Percentiles rank a stretch among this genome's conserved stretches.
Conservation (phyloP, 371 early-diverging fungal genomes). For the Mortierella sp. region DNA sequence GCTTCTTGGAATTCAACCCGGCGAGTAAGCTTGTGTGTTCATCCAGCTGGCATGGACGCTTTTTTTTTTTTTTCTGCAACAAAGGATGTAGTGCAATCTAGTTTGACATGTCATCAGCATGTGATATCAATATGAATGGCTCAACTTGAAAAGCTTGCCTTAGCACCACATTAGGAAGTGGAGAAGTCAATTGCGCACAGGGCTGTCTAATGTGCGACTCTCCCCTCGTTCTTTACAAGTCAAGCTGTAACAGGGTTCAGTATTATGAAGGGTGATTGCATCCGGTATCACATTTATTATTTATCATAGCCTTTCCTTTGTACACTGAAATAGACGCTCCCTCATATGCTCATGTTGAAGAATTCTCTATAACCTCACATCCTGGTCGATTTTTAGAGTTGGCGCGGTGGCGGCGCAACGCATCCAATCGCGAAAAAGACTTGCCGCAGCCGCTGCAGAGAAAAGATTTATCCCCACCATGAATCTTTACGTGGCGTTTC, state of each 20-base stretch:
- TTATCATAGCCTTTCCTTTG: not conserved
- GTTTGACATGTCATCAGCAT: too few species aligned
- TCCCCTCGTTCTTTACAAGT: too few species aligned
- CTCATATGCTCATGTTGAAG: not conserved
- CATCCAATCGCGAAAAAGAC: conserved; percentile 71
- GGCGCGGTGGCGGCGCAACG: conserved; percentile 56
- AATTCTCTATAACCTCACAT: conserved; percentile 17
- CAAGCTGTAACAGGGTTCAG: not conserved
- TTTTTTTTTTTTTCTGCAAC: too few species aligned
- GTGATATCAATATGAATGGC: too few species aligned
- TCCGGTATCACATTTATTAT: not conserved
- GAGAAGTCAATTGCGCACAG: too few species aligned
- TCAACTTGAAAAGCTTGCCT: too few species aligned
- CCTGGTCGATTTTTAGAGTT: conserved; percentile 52
- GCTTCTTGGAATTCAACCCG: not conserved
- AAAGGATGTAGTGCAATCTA: too few species aligned
- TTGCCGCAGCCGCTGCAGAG: conserved; percentile 86
- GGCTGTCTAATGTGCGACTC: too few species aligned
- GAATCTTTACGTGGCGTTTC: conserved; percentile 88
- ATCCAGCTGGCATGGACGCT: too few species aligned
- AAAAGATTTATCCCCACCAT: conserved; percentile 88
- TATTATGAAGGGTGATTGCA: not conserved
- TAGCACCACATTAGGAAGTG: too few species aligned
- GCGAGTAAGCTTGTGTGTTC: too few species aligned
- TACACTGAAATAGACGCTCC: not conserved